These are phyloP conservation scores for Tanacetum coccineum DNA, from an alignment of 129 eudicot genomes.

Conservation along the genomic window DNA sequence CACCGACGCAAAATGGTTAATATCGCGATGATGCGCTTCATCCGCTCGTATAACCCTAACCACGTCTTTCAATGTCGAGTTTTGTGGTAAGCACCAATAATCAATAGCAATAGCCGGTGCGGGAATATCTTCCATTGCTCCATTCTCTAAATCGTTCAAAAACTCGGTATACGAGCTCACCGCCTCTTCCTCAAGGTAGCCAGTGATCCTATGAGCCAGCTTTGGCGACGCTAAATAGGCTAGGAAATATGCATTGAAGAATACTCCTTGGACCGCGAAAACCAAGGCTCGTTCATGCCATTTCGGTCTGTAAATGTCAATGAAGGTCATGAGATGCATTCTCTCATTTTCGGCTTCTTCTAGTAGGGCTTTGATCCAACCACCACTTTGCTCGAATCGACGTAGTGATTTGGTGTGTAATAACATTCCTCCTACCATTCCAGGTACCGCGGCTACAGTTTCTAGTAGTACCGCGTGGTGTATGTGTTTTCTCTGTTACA, in stretches of 20 bases:
- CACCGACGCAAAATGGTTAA: slow-evolving; percentile 50
- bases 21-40: slow-evolving; percentile 53
- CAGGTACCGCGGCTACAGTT: slow-evolving; percentile 58
- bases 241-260: slow-evolving; percentile 49
- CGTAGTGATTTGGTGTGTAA: slow-evolving; percentile 52
- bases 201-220: slow-evolving; percentile 47
- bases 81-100: slow-evolving; percentile 47
- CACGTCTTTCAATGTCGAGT: slow-evolving; percentile 43
- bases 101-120: slow-evolving; percentile 56
- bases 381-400: slow-evolving; percentile 61
- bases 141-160: slow-evolving; percentile 42
- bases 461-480: slow-evolving; percentile 52
- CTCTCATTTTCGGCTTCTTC: slow-evolving; percentile 64
- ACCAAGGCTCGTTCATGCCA: slow-evolving; percentile 59
- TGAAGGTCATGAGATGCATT: slow-evolving; percentile 61
- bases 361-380: slow-evolving; percentile 52
- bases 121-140: slow-evolving; percentile 37
- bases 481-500: slow-evolving; percentile 39
- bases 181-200: slow-evolving; percentile 55
- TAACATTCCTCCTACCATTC: slow-evolving; percentile 60
- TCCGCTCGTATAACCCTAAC: slow-evolving; percentile 44
- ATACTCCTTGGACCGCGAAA: slow-evolving; percentile 49
- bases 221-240: slow-evolving; percentile 52
- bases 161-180: slow-evolving; percentile 54
- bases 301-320: slow-evolving; percentile 35